Base-by-base conservation (phyloP, 306 rosid species). In the Heteromeles arbutifolia region DNA sequence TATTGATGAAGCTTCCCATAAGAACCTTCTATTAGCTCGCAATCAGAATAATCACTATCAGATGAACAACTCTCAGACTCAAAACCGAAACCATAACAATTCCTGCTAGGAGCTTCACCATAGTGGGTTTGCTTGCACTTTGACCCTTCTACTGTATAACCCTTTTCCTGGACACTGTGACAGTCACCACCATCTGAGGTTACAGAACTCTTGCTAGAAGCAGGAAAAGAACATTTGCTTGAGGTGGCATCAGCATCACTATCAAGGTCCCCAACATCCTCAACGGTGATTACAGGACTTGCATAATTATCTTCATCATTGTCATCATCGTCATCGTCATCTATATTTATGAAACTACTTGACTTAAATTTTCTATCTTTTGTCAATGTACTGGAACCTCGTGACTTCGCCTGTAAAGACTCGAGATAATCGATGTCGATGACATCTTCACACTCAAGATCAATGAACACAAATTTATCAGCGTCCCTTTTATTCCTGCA, bases 171-270 rank as follows among this genome's bases (percentile, higher is more conserved):
- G 59, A 79, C 75, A 78, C 80, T 80, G 62, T 66, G 75, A 57
- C 76, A 66, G 59, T 85, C 86, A 61, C 82, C 92, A 48, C 65
- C 78, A 72, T 86, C 86, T 48, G 81, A 68, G 56, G 76, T 70
- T 22, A 78, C 57, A 17, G 76, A 80, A 73, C 74, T 76, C 61
- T 28, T 68, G 81, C 28, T 12, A 73, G 84, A 73, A 14, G 75
- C 52, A 64, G 87, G 72, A 78, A 81, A 82, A 76, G 29, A 56
- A 78, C 80, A 78, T 83, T 83, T 85, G 82, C 85, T 88, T 64
- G 96, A 90, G 77, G 87, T 84, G 61, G 92, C 93, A 81, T 96
- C 99, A 19, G 92, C 93, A 81, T 96, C 99, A 19, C 96, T 90
- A 80, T 90, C 97, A 74, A 87, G 80, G 24, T 91, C 96, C 58